Evolutionary conservation across 495 filamentous ascomycete genomes (phyloP).

Genomic region (Penicillium bialowiezense): DNA sequence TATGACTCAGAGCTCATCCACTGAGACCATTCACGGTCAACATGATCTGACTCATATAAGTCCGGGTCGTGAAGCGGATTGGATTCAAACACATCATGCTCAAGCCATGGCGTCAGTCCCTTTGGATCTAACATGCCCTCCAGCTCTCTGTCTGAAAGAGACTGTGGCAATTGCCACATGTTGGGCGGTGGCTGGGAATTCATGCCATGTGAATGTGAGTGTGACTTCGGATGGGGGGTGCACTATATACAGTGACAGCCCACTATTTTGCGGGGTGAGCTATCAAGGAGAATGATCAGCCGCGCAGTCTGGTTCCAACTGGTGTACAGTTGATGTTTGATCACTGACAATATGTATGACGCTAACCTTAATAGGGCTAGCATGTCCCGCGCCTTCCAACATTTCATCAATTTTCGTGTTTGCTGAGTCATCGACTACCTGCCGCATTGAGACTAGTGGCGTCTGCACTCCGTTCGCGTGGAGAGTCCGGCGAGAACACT

Average conservation of each 20-base stretch:
- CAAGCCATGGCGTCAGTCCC: not conserved
- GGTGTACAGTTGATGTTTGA: no score
- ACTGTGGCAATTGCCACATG: conserved; percentile 9
- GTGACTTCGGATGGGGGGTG: no score
- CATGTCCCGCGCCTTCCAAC: no score
- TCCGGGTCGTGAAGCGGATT: conserved; percentile 17
- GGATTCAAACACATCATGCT: not conserved
- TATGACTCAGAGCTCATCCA: conserved; percentile 7
- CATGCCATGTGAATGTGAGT: conserved; percentile 7
- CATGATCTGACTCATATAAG: conserved; percentile 12
- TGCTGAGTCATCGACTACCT: no score
- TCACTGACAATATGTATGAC: no score
- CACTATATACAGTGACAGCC: not conserved
- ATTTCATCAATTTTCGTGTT: no score
- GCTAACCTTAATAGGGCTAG: no score
- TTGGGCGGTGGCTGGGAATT: conserved; percentile 1
- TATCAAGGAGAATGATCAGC: not conserved
- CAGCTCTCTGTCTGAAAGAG: conserved; percentile 10
- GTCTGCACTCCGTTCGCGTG: no score
- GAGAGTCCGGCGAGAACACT: no score
- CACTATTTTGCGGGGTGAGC: not conserved
- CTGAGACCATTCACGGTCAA: conserved; percentile 9
- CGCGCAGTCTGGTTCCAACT: not conserved
- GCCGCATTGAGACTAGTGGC: no score
- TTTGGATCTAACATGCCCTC: conserved; percentile 6